Evolutionary conservation across 306 rosid genomes (phyloP).

Genomic region (Vigna nakashimae): DNA sequence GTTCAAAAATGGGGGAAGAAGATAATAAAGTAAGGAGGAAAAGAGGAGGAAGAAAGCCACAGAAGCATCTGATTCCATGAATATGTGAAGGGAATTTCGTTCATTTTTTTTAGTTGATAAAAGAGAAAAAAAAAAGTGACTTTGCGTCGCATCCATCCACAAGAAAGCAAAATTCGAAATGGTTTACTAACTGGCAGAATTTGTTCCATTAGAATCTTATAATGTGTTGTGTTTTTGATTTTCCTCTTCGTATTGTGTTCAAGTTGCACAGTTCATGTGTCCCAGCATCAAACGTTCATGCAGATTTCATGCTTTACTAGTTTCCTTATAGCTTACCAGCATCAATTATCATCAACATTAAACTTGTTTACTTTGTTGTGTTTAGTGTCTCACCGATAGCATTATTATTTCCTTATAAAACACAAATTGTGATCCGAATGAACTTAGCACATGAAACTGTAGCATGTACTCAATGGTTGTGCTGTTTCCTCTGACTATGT

Average conservation of each 20-base stretch:
- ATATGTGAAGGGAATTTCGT: slow-evolving; percentile 43
- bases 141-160: slow-evolving; percentile 58
- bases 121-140: slow-evolving; percentile 56
- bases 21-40: slow-evolving; percentile 38
- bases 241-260: slow-evolving; percentile 45
- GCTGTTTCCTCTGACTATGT: slow-evolving; percentile 40
- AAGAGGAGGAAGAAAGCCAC: slow-evolving; percentile 50
- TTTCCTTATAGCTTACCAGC: not conserved
- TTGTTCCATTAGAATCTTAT: slow-evolving; percentile 63
- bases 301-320: slow-evolving; percentile 26
- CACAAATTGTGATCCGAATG: not conserved
- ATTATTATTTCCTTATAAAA: not conserved
- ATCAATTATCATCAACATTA: not conserved
- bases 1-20: slow-evolving; percentile 37
- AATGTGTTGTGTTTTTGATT: slow-evolving; percentile 43
- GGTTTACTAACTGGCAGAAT: slow-evolving; percentile 57
- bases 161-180: slow-evolving; percentile 58
- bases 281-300: slow-evolving; percentile 1
- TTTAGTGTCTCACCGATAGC: not conserved
- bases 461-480: slow-evolving; percentile 45
- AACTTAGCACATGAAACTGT: slow-evolving; percentile 39
- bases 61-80: slow-evolving; percentile 72
- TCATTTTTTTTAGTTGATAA: slow-evolving; percentile 28
- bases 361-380: not conserved
- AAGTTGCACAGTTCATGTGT: slow-evolving; percentile 41